Conservation (phyloP, 176 grass and related monocot genomes). For the Zoysia japonica region DNA sequence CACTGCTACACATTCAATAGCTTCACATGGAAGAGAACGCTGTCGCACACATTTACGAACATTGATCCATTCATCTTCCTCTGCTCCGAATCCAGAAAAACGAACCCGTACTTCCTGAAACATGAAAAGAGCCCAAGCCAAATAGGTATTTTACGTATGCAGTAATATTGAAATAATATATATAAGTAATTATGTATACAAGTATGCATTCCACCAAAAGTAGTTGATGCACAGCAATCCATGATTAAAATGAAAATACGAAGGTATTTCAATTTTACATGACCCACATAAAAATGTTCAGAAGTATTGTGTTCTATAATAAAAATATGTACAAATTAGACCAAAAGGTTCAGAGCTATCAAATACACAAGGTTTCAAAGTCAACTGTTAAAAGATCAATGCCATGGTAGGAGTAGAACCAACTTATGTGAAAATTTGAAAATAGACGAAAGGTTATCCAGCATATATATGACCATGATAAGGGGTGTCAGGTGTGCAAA, state of each 20-base stretch:
- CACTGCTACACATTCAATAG: conserved; percentile 75
- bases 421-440: too few relatives aligned
- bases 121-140: not conserved
- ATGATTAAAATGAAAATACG: not conserved
- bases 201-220: not conserved
- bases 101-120: conserved; percentile 80
- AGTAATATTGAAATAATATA: not conserved
- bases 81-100: conserved; percentile 75
- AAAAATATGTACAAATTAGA: not conserved
- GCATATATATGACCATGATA: not conserved
- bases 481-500: not conserved
- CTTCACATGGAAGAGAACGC: conserved; percentile 79
- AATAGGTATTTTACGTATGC: not conserved
- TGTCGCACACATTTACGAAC: conserved; percentile 78
- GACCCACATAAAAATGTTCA: not conserved
- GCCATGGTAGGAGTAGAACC: not conserved
- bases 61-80: conserved; percentile 91
- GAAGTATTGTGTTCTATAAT: not conserved
- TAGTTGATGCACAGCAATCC: not conserved
- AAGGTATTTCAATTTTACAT: not conserved
- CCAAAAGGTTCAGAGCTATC: not conserved
- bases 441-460: not conserved
- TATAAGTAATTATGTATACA: not conserved
- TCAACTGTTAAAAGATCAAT: not conserved
- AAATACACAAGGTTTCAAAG: not conserved